These are phyloP conservation scores for Candida nitratophila DNA, from an alignment of 805 yeast species.

Conservation along the genomic window DNA sequence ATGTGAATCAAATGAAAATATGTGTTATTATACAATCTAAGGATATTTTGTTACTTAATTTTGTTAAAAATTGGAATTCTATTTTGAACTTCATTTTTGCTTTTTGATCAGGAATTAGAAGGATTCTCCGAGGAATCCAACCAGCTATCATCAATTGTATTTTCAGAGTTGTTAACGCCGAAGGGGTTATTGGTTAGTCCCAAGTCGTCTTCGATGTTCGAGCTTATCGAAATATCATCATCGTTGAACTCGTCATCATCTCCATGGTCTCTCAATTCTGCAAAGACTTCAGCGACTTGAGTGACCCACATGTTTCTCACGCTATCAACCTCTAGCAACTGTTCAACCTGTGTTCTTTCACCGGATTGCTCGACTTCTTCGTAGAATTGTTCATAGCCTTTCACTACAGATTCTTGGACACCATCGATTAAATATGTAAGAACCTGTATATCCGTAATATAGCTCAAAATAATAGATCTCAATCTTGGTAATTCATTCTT, in stretches of 20 bases:
- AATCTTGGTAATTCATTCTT: conserved; percentile 50
- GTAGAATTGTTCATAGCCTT: conserved; percentile 51
- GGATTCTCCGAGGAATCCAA: too few relatives aligned
- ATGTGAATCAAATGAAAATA: too few relatives aligned
- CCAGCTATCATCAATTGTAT: neutral
- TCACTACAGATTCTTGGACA: conserved; percentile 51
- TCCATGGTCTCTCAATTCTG: conserved; percentile 7
- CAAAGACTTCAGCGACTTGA: conserved; percentile 24
- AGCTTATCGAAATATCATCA: conserved; percentile 4
- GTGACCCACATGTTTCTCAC: conserved; percentile 34
- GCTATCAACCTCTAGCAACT: conserved; percentile 59
- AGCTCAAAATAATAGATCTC: conserved; percentile 42
- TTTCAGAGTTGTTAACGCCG: too few relatives aligned
- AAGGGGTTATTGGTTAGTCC: too few relatives aligned
- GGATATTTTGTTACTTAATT: too few relatives aligned
- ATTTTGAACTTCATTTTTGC: too few relatives aligned
- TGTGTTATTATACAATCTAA: too few relatives aligned
- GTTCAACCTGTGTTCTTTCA: conserved; percentile 30
- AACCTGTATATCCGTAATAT: conserved; percentile 49
- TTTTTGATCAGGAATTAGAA: too few relatives aligned
- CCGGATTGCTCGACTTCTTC: conserved; percentile 19
- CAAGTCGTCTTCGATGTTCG: neutral
- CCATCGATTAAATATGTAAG: conserved; percentile 53
- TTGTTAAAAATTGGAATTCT: too few relatives aligned
- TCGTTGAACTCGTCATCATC: conserved; percentile 8